Evolutionary conservation across 2,329 filamentous ascomycete species (phyloP).

Genomic region (Aureobasidium sp.): DNA sequence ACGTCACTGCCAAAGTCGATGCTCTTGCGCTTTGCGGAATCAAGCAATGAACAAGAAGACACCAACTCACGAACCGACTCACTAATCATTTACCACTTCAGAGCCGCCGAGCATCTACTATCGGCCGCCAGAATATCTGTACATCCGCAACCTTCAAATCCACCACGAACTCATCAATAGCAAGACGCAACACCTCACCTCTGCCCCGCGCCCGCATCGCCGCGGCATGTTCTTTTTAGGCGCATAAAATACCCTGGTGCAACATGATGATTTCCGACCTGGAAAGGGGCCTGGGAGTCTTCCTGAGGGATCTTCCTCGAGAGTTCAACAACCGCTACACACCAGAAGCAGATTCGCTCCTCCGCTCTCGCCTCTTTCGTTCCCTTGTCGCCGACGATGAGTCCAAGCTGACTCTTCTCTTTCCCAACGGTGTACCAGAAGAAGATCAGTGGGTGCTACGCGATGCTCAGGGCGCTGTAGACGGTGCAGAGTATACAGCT

Average conservation of each 20-base stretch:
- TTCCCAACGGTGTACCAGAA: slow-evolving; percentile 56
- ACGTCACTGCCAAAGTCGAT: background rate
- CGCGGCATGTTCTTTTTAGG: slow-evolving; percentile 8
- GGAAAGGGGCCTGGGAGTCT: slow-evolving; percentile 65
- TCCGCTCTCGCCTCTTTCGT: slow-evolving; percentile 75
- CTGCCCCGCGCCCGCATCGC: background rate
- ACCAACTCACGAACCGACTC: background rate
- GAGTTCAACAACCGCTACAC: slow-evolving; percentile 69
- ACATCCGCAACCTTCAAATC: background rate
- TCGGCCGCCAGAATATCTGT: background rate
- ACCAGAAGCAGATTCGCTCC: slow-evolving; percentile 58
- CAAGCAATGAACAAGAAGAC: no score
- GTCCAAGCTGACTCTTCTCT: slow-evolving; percentile 70
- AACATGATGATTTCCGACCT: slow-evolving; percentile 33
- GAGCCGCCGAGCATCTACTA: background rate
- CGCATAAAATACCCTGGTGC: slow-evolving; percentile 1
- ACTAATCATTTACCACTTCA: background rate
- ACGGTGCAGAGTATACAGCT: slow-evolving; percentile 90
- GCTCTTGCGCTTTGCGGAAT: background rate
- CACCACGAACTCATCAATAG: background rate
- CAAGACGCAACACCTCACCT: background rate
- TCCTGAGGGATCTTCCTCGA: slow-evolving; percentile 69
- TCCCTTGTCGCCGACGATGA: slow-evolving; percentile 69
- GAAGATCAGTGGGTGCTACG: slow-evolving; percentile 58
- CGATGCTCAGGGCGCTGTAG: slow-evolving; percentile 82